Base-by-base conservation (phyloP, 768 basidiomycete species). In the Boletus insuetus region DNA sequence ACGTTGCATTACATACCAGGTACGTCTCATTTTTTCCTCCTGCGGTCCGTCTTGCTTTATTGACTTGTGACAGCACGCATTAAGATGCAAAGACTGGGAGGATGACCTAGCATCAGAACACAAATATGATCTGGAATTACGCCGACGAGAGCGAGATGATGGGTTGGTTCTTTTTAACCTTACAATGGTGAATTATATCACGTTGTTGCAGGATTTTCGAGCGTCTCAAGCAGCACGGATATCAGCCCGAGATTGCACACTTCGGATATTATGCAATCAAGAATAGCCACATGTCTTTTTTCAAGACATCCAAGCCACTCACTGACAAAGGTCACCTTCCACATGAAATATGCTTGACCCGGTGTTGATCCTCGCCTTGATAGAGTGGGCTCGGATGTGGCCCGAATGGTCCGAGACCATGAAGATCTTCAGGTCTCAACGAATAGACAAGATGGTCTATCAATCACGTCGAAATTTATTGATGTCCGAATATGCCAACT, bases 221-320 rank as follows among this genome's bases (percentile, higher is more conserved):
- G 12, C 53, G 54, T 8, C 54, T 63, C 13, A 19, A 32, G 12
- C 4, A 49, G 16, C 43, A 49, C 19, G 60, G 60, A 49, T 63
- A 54, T 32, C 16, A 8, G 0, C 32, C 43, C 1, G 60, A 59
- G 19, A 43, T 63, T 6, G 14, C 6, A 11, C 54, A 44, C 34
- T 51, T 41, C 35, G 54, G 49, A 9, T 10, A 1, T 3, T 3
- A 16, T 16, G 3, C 14, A 2, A 31, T 63, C 10, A 29, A 31
- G 14, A 37, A 4, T 42, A 31, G 34, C 20, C 35, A 34, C 39
- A 51, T 20, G 14, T 1, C 46, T 17, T 26, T 50, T 38, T 63
- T 63, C 50, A 53, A 19, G 45, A 44, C 38, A 16, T 48, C 46
- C 38, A 49, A 54, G 16, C 45, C 54, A 9, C 53, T 63, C 13